Evolutionary conservation across 768 basidiomycete species (phyloP).

Genomic region (Mycena amicta): DNA sequence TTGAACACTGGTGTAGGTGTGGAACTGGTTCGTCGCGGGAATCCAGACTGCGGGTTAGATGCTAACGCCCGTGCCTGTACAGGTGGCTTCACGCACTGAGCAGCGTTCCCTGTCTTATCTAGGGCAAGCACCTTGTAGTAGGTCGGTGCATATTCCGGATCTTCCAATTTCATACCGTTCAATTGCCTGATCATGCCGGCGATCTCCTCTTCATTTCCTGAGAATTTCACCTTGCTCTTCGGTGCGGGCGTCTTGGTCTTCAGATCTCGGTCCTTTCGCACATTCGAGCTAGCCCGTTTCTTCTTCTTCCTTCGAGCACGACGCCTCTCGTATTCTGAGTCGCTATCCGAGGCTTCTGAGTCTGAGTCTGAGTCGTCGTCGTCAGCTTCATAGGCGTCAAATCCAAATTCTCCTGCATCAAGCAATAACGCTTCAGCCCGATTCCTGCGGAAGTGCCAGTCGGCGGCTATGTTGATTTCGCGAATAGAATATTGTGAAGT

Average conservation of each 20-base stretch:
- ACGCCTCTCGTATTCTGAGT: background rate
- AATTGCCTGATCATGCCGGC: background rate
- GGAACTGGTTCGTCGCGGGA: background rate
- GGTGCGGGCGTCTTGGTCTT: background rate
- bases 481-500: background rate
- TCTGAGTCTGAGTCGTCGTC: background rate
- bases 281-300: background rate
- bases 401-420: background rate
- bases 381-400: background rate
- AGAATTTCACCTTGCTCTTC: background rate
- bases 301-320: background rate
- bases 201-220: background rate
- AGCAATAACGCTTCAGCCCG: background rate
- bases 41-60: no score
- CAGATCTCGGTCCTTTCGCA: background rate
- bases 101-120: background rate
- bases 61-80: no score
- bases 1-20: background rate
- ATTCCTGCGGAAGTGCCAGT: slow-evolving; percentile 5
- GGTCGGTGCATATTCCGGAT: background rate
- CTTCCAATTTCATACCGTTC: background rate
- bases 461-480: background rate
- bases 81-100: background rate
- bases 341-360: background rate
- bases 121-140: background rate